These are phyloP conservation scores for Dothidotthia symphoricarpi DNA, from an alignment of 2,329 filamentous ascomycete genomes.

Conservation along the genomic window DNA sequence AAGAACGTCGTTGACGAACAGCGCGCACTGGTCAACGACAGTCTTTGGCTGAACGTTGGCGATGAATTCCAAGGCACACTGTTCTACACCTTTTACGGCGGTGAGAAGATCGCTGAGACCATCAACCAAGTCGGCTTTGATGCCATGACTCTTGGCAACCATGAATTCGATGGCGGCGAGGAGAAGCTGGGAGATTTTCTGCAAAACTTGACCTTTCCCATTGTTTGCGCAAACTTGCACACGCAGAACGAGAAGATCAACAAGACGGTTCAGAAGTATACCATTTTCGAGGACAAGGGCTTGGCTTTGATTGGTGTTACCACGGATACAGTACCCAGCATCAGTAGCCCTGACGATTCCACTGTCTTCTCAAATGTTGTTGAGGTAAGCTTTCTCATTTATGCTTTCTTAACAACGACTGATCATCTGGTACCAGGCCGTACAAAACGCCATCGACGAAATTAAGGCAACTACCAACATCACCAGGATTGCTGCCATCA, in stretches of 20 bases:
- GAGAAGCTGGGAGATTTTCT: constrained; percentile 62
- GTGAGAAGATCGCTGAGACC: constrained; percentile 66
- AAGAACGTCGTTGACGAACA: constrained; percentile 60
- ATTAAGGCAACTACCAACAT: constrained; percentile 62
- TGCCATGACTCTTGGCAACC: constrained; percentile 66
- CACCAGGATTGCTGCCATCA: constrained; percentile 64
- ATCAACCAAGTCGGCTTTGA: constrained; percentile 66
- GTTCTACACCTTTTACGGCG: constrained; percentile 65
- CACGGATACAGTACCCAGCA: constrained; percentile 58
- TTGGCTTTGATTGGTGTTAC: constrained; percentile 65
- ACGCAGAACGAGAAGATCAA: constrained; percentile 61
- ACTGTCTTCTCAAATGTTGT: constrained; percentile 61
- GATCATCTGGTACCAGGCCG: constrained; percentile 36
- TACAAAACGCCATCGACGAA: constrained; percentile 62
- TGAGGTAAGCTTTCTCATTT: constrained; percentile 14
- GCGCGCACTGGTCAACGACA: constrained; percentile 58
- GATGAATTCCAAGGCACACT: constrained; percentile 69
- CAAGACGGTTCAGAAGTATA: constrained; percentile 63
- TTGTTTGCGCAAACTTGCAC: constrained; percentile 62
- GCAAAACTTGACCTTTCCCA: constrained; percentile 62
- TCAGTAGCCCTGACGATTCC: constrained; percentile 57
- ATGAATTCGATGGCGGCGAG: constrained; percentile 62
- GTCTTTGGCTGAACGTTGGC: constrained; percentile 64
- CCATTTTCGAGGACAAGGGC: constrained; percentile 61
- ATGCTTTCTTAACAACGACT: neutral